Percentiles rank a stretch among this genome's conserved stretches.
These are phyloP conservation scores for Colletotrichum abscissum DNA, from an alignment of 2,329 filamentous ascomycete genomes.

Conservation along the genomic window DNA sequence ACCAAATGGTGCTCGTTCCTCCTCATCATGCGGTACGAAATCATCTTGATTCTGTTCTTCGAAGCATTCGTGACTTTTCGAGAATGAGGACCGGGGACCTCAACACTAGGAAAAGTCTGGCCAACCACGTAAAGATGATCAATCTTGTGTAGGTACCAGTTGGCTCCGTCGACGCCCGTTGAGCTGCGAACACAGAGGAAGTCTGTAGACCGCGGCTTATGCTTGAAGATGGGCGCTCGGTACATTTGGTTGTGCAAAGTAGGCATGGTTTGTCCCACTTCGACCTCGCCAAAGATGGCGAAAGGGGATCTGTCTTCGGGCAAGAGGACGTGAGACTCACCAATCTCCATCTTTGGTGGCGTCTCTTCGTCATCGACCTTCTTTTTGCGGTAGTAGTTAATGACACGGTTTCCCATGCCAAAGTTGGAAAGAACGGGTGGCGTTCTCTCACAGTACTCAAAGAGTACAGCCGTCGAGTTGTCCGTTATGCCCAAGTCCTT, in stretches of 20 bases:
- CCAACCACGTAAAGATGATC: slow-evolving; percentile 93
- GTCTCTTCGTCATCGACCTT: slow-evolving; percentile 77
- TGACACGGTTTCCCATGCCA: slow-evolving; percentile 94
- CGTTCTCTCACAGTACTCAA: slow-evolving; percentile 96
- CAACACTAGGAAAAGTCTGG: slow-evolving; percentile 90
- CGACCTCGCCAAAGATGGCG: slow-evolving; percentile 92
- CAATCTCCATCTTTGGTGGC: slow-evolving; percentile 84
- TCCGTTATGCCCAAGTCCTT: slow-evolving; percentile 89
- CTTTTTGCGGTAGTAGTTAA: slow-evolving; percentile 96
- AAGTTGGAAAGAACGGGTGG: slow-evolving; percentile 94
- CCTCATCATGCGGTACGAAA: slow-evolving; percentile 88
- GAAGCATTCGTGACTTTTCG: slow-evolving; percentile 96
- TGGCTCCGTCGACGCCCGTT: slow-evolving; percentile 80
- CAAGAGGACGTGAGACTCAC: slow-evolving; percentile 87
- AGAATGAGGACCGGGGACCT: slow-evolving; percentile 93
- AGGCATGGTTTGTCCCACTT: slow-evolving; percentile 88
- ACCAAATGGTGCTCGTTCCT: slow-evolving; percentile 77
- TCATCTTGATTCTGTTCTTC: slow-evolving; percentile 96
- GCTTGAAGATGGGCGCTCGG: slow-evolving; percentile 91
- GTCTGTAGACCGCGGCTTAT: slow-evolving; percentile 80
- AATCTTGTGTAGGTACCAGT: slow-evolving; percentile 87
- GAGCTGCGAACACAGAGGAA: slow-evolving; percentile 88
- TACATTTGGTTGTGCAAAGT: slow-evolving; percentile 97
- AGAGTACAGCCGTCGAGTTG: slow-evolving; percentile 86
- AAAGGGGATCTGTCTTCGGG: slow-evolving; percentile 97